These are phyloP conservation scores for Heliamphora pulchella DNA, from an alignment of 179 eudicot species.

Conservation along the genomic window DNA sequence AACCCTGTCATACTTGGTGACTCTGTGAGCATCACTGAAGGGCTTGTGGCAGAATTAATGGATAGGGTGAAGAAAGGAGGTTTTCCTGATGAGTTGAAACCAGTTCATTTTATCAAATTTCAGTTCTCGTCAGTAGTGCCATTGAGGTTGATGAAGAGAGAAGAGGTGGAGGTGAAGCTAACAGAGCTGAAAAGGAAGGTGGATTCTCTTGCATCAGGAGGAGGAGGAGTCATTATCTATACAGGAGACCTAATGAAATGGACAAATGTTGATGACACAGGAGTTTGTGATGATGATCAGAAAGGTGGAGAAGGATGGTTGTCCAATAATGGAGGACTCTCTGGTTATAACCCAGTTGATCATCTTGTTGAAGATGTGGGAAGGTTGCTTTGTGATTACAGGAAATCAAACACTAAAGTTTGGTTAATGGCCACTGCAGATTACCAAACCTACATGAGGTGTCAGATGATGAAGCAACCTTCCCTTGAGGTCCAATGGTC, in stretches of 20 bases:
- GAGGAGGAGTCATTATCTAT: constrained; percentile 37
- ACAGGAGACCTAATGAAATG: constrained; percentile 42
- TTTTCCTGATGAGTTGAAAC: constrained; percentile 39
- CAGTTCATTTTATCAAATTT: constrained; percentile 35
- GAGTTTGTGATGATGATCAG: background rate
- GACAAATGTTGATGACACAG: constrained; percentile 26
- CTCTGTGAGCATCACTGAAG: constrained; percentile 25
- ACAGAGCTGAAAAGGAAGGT: constrained; percentile 42
- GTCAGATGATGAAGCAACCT: constrained; percentile 43
- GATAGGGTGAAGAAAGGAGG: constrained; percentile 32
- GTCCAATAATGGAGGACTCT: too few species aligned
- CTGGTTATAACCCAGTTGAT: constrained; percentile 35
- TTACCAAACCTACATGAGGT: constrained; percentile 45
- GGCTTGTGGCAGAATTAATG: constrained; percentile 31
- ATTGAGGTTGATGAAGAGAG: constrained; percentile 40
- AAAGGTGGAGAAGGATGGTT: too few species aligned
- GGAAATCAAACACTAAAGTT: constrained; percentile 21
- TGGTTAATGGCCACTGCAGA: constrained; percentile 50
- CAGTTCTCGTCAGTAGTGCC: constrained; percentile 36
- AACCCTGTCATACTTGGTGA: constrained; percentile 45
- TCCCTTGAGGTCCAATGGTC: constrained; percentile 46
- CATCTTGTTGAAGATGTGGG: constrained; percentile 43
- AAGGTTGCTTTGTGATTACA: constrained; percentile 31
- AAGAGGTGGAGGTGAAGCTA: constrained; percentile 40
- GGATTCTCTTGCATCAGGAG: constrained; percentile 28